Evolutionary conservation across 1,284 basidiomycete genomes (phyloP).

Genomic region (Vanrija sp.): DNA sequence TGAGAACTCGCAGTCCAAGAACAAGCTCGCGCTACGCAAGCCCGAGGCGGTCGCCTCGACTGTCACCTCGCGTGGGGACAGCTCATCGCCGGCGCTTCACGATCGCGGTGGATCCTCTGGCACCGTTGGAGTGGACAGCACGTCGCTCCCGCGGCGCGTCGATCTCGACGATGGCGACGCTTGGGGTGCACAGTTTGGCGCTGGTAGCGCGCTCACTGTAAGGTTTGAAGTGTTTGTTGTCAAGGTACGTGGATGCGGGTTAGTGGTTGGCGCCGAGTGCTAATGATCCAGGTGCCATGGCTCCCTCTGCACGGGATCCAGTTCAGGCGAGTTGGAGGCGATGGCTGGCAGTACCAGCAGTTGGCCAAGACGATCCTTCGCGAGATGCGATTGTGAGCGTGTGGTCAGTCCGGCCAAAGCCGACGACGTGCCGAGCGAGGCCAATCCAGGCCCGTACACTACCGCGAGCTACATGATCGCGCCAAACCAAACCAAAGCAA

Average conservation of each 20-base stretch:
- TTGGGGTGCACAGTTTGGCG: conserved; percentile 29
- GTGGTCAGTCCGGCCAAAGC: not conserved
- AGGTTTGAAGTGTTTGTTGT: conserved; percentile 92
- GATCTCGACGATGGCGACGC: conserved; percentile 62
- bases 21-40: conserved; percentile 14
- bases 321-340: conserved; percentile 85
- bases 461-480: no score
- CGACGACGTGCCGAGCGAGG: no score
- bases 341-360: conserved; percentile 98
- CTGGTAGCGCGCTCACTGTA: conserved; percentile 70
- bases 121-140: conserved; percentile 14
- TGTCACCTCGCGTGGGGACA: conserved; percentile 3
- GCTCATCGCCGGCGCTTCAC: conserved; percentile 3
- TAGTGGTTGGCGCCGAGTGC: not conserved
- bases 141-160: conserved; percentile 14
- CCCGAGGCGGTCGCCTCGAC: conserved; percentile 4
- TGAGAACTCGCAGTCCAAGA: conserved; percentile 12
- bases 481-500: no score
- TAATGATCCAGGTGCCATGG: conserved; percentile 72
- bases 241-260: conserved; percentile 59
- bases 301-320: conserved; percentile 92
- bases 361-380: conserved; percentile 88
- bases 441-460: no score
- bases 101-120: conserved; percentile 6
- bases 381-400: conserved; percentile 74